Conservation (phyloP, 2,329 filamentous ascomycete species). For the Parascedosporium putredinis region DNA sequence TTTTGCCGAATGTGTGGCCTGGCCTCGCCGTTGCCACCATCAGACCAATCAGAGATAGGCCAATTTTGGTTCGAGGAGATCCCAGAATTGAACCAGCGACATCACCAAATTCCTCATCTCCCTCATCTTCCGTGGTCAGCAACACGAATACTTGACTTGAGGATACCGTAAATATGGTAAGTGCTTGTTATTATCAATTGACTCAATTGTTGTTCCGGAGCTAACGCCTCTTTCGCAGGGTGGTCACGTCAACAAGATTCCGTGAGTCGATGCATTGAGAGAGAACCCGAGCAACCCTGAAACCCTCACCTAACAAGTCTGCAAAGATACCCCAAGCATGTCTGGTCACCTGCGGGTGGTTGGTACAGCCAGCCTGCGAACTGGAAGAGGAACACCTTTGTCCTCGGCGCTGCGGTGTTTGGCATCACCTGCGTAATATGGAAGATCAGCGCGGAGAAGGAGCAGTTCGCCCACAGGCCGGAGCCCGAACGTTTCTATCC, state of each 20-base stretch:
- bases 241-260: slow-evolving; percentile 42
- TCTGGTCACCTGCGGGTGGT: slow-evolving; percentile 96
- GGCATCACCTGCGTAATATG: slow-evolving; percentile 59
- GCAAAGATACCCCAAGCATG: slow-evolving; percentile 86
- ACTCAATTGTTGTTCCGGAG: background rate
- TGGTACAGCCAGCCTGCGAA: slow-evolving; percentile 94
- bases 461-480: slow-evolving; percentile 65
- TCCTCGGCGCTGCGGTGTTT: slow-evolving; percentile 58
- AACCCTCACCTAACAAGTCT: slow-evolving; percentile 13
- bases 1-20: background rate
- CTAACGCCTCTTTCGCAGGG: slow-evolving; percentile 35
- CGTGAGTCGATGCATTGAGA: slow-evolving; percentile 30
- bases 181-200: slow-evolving; percentile 12
- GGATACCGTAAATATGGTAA: slow-evolving; percentile 44
- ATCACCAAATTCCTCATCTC: background rate
- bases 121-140: background rate
- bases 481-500: slow-evolving; percentile 70
- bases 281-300: background rate
- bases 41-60: slow-evolving; percentile 3
- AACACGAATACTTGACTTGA: background rate
- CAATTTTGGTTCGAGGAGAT: slow-evolving; percentile 1
- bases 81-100: background rate
- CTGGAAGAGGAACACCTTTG: slow-evolving; percentile 85
- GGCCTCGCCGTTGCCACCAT: background rate
- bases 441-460: slow-evolving; percentile 63